Base-by-base conservation (phyloP, 164 flowering plant species). In the Liriodendron chinense region DNA sequence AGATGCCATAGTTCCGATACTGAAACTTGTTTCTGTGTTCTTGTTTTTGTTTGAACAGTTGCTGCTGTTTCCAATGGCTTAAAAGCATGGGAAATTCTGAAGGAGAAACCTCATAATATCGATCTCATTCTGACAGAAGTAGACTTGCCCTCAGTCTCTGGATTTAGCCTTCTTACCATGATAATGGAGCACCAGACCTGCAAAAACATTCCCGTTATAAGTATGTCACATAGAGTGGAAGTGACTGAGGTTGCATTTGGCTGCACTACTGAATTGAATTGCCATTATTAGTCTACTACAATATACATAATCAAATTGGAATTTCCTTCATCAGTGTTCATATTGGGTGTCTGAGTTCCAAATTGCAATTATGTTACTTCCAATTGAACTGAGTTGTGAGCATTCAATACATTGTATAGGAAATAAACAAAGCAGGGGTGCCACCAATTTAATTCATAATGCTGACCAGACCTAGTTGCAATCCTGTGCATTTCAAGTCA, bases 181-280 rank as follows among this genome's bases (percentile, higher is more conserved):
- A 86, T 90, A 22, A 91, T 81, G 93, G 98, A 87, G 86, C 92
- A 94, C 71, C 92, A 91, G 26, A 76, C 77, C 79, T 91, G 98
- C 92, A 94, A 89, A 84, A 90, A 87, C 78, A 88, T 94, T 73
- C 99, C 99, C 72, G 96, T 92, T 59, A 96, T 96, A 88, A 96
- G 99, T 96, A 95, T 47, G 91, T 47, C 53, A 2, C 20, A 43
- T 20, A 14, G 9, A 49, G 20, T 66, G 16, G 14, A 23, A 65
- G 25, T 56, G 12, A 43, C 53, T 61, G 13, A 53, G 3, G 59
- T 12, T 53, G 59, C 59, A 53, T 53, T 53, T 53, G 16, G 43
- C 43, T 34, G 43, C 43, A 34, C 43, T 4, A 34, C 43, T 34
- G 43, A 34, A 34, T 34, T 34, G 43, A 34, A 34, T 34, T 34